Percentiles rank a stretch among this genome's conserved stretches.
Conservation (phyloP, 768 basidiomycete species). For the Fistulinella prunicolor region DNA sequence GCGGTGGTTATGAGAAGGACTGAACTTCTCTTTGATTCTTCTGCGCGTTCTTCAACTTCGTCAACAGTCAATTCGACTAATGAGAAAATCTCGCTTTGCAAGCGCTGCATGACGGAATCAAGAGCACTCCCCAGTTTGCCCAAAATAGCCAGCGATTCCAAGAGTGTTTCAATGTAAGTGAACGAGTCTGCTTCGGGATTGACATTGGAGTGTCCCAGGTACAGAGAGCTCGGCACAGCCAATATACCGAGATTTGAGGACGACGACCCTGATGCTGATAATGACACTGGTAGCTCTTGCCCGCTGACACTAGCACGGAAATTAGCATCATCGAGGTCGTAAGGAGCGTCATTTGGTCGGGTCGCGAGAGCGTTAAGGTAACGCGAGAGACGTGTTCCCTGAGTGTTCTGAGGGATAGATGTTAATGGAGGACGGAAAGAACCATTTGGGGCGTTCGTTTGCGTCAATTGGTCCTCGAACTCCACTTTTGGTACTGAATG, state of each 20-base stretch:
- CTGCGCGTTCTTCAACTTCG: slow-evolving; percentile 89
- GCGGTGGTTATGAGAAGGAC: slow-evolving; percentile 33
- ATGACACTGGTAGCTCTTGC: slow-evolving; percentile 21
- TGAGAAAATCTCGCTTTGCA: slow-evolving; percentile 78
- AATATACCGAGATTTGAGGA: slow-evolving; percentile 23
- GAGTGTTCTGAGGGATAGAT: slow-evolving; percentile 38
- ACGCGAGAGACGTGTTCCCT: slow-evolving; percentile 51
- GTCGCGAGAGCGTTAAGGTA: slow-evolving; percentile 64
- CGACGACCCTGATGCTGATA: slow-evolving; percentile 22
- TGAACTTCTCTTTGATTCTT: slow-evolving; percentile 62
- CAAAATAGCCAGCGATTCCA: slow-evolving; percentile 90
- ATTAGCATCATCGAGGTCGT: slow-evolving; percentile 52
- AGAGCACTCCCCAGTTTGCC: slow-evolving; percentile 84
- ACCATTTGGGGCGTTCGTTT: slow-evolving; percentile 20
- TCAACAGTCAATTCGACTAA: slow-evolving; percentile 85
- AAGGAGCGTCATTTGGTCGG: slow-evolving; percentile 76
- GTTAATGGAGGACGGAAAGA: slow-evolving; percentile 30
- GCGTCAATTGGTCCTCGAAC: slow-evolving; percentile 49
- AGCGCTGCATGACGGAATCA: slow-evolving; percentile 79
- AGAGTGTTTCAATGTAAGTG: slow-evolving; percentile 84
- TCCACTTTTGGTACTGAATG: slow-evolving; percentile 62
- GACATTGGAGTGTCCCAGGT: slow-evolving; percentile 24
- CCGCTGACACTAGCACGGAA: slow-evolving; percentile 19
- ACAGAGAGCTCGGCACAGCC: slow-evolving; percentile 17
- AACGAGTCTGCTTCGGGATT: slow-evolving; percentile 95